phyloP scores from a whole-genome alignment of 192 early-diverging fungal genomes.

The Anaeromyces robustus region DNA sequence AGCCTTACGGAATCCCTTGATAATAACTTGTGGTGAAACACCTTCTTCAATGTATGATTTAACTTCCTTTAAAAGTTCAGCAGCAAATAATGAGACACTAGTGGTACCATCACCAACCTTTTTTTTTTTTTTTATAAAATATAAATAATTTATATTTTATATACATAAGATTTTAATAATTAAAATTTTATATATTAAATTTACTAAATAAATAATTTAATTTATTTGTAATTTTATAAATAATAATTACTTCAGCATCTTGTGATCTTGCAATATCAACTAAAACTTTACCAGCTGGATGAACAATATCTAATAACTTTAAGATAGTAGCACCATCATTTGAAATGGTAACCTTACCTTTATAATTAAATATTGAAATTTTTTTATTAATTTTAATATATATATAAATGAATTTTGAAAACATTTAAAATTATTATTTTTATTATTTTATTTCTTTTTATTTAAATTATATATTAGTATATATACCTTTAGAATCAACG shows the following conservation, averaged over 20 bases:
- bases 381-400: too few species aligned
- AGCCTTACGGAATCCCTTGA: constrained; percentile 89
- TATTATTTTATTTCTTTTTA: too few species aligned
- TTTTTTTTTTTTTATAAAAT: neutral
- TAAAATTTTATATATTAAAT: too few species aligned
- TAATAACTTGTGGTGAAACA: constrained; percentile 76
- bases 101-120: constrained; percentile 96
- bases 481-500: constrained; percentile 71
- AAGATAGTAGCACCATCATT: constrained; percentile 99
- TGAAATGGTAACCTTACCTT: constrained; percentile 84
- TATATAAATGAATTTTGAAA: too few species aligned
- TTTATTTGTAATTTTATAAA: too few species aligned
- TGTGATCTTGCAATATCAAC: constrained; percentile 96
- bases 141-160: too few species aligned
- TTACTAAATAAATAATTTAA: too few species aligned
- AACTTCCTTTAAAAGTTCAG: constrained; percentile 91
- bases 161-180: too few species aligned
- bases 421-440: neutral
- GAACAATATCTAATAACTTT: constrained; percentile 92
- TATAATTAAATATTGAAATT: neutral
- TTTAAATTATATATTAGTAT: too few species aligned
- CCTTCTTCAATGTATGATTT: constrained; percentile 89
- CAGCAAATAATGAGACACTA: constrained; percentile 89
- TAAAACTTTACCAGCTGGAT: constrained; percentile 93
- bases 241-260: constrained; percentile 75